Evolutionary conservation across 2,329 filamentous ascomycete species (phyloP).

Genomic region (Graphilbum fragrans): DNA sequence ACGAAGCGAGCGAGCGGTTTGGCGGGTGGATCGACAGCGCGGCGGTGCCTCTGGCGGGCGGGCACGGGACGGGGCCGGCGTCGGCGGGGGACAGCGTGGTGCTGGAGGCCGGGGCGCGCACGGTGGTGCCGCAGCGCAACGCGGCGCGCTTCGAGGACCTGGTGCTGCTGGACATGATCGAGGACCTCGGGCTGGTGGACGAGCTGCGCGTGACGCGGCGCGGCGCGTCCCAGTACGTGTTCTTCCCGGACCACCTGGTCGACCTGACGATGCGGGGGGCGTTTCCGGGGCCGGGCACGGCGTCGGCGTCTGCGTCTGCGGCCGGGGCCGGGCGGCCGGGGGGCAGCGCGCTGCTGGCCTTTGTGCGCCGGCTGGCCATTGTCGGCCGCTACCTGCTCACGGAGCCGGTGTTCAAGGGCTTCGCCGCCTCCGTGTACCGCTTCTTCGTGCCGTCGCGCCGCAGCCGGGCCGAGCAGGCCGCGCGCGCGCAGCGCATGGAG

Average conservation of each 20-base stretch:
- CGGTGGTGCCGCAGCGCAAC: conserved; percentile 44
- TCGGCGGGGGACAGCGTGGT: conserved; percentile 34
- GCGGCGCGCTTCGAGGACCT: conserved; percentile 43
- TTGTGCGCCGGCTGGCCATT: not conserved
- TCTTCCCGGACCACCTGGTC: conserved; percentile 76
- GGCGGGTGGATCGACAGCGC: conserved; percentile 76
- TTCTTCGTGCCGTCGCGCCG: not conserved
- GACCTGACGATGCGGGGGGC: conserved; percentile 24
- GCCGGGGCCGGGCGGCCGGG: too few relatives aligned
- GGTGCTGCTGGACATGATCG: conserved; percentile 58
- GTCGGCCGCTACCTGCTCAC: conserved; percentile 22
- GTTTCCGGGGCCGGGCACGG: not conserved
- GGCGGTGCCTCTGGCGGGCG: conserved; percentile 38
- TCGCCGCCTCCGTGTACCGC: conserved; percentile 1
- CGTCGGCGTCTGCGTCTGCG: not conserved
- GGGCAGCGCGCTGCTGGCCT: not conserved
- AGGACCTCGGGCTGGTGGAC: conserved; percentile 16
- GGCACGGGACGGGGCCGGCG: not conserved
- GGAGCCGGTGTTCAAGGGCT: conserved; percentile 44
- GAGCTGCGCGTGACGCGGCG: conserved; percentile 42
- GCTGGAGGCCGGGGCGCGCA: conserved; percentile 78
- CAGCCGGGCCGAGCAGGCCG: not conserved
- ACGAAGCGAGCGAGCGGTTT: conserved; percentile 56
- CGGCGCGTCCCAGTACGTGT: conserved; percentile 56
- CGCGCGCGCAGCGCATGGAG: not conserved